Evolutionary conservation across 805 yeast genomes (phyloP), one percentile per base, ranked within the genome.

Genomic region (Kodamaea sagamina): DNA sequence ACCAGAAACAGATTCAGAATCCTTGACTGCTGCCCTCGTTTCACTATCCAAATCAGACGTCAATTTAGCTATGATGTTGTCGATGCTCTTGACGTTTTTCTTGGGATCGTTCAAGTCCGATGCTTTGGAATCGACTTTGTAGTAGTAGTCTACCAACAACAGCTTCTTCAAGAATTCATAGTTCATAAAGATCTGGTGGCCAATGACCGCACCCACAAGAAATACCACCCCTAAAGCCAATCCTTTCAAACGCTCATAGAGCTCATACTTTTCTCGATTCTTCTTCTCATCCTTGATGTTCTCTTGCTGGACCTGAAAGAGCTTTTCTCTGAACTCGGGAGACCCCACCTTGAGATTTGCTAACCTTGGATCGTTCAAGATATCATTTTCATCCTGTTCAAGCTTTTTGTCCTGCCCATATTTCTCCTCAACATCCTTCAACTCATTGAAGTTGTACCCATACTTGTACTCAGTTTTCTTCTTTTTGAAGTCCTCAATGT

Each of bases 181-280:
- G 50, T 78, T 70, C 60, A 67, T 61, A 41, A 68, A 57, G 4
- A 67, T 36, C 43, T 75, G 75, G 51, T 71, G 76, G 1, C 59
- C 65, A 13, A 72, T 67, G 7, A 73, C 39, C 1, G 74, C 53
- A 3, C 67, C 71, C 10, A 63, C 61, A 4, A 81, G 50, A 1
- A 69, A 58, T 5, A 59, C 45, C 0, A 70, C 18, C 3, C 85
- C 84, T 11, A 66, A 52, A 0, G 65, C 62, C 3, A 71, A 52
- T 0, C 78, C 80, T 48, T 74, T 73, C 39, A 73, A 46, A 40
- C 74, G 63, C 52, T 75, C 76, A 28, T 58, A 59, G 41, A 63
- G 49, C 52, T 77, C 80, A 47, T 61, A 65, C 17, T 65, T 48
- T 45, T 55, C 51, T 17, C 58, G 44, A 17, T 60, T 50, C 32